Percentiles rank a stretch among this genome's conserved stretches.
These are phyloP conservation scores for Bifiguratus adelaidae DNA, from an alignment of 192 early-diverging fungal genomes.

Conservation along the genomic window DNA sequence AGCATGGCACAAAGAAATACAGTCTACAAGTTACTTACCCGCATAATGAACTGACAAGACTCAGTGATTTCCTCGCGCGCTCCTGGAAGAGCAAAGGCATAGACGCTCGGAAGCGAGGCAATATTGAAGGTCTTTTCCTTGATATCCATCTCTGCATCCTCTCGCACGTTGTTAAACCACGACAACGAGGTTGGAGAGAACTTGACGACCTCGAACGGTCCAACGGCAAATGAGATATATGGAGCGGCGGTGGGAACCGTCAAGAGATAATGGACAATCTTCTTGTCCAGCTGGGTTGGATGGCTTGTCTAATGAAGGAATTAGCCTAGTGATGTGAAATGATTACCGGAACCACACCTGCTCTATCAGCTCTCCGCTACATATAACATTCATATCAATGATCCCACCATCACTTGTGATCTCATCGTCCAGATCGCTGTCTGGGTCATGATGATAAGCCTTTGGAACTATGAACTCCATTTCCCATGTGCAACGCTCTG, in stretches of 20 bases:
- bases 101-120: slow-evolving; percentile 39
- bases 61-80: slow-evolving; percentile 44
- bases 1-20: slow-evolving; percentile 1
- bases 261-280: slow-evolving; percentile 59
- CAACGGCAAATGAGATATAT: slow-evolving; percentile 61
- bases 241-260: slow-evolving; percentile 58
- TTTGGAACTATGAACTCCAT: slow-evolving; percentile 60
- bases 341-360: slow-evolving; percentile 23
- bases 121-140: too few species aligned
- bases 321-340: background rate
- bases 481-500: slow-evolving; percentile 70
- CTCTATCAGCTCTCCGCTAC: slow-evolving; percentile 61
- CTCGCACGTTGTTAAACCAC: too few species aligned
- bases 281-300: slow-evolving; percentile 40
- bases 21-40: slow-evolving; percentile 19
- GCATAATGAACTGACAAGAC: slow-evolving; percentile 47
- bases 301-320: slow-evolving; percentile 30
- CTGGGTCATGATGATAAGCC: slow-evolving; percentile 10
- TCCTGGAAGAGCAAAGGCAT: slow-evolving; percentile 62
- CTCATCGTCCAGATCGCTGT: slow-evolving; percentile 10
- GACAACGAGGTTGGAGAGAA: too few species aligned
- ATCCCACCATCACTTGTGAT: slow-evolving; percentile 19
- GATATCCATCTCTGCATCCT: slow-evolving; percentile 14
- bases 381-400: slow-evolving; percentile 41
- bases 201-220: slow-evolving; percentile 43